Evolutionary conservation across 2,329 filamentous ascomycete genomes (phyloP), one percentile per base, ranked within the genome.

Genomic region (Cladosporium phlei): DNA sequence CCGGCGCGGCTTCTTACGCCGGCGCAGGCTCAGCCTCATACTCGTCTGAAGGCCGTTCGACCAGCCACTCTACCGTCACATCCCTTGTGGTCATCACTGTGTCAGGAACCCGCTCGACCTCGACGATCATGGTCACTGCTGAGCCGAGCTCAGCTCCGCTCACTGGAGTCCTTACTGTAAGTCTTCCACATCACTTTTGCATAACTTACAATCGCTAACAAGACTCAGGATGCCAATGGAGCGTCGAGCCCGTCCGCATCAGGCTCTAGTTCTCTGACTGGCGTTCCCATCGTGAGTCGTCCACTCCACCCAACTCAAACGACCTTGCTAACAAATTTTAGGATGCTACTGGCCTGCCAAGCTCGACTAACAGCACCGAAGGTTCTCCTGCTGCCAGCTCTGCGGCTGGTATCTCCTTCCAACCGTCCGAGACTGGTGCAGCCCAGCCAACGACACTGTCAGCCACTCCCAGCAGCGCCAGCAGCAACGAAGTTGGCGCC

Each of bases 271-370:
- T 46, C 43, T 16, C 19, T 24, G 25, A 22, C 47, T 14, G 49
- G 49, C 16, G 32, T 50, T 42, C 27, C 43, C 30, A 51, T 47
- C 28, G 51, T 55, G 38, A 38, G 53, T 28, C 4, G 10, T 30
- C 29, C 3, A 32, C 16, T 33, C 10, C n/a, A n/a, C 10, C 35
- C 9, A 11, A 12, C 6, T 25, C 7, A 27, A 30, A 11, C 12
- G 38, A 12, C 17, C 21, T 19, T 20, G 21, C 47, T 55, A 25
- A 53, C 44, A 10, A 28, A 3, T 4, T 25, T 27, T 22, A 55
- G 53, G 49, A 47, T 38, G 49, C 46, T 14, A 49, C 47, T 12
- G 44, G 35, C 25, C 29, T 43, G 17, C 48, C 51, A 5, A 22
- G 11, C 21, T 29, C 34, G 10, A 16, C 43, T 5, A 22, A 17